Evolutionary conservation across 1,284 basidiomycete genomes (phyloP).

Genomic region (Thecaphora thlaspeos): DNA sequence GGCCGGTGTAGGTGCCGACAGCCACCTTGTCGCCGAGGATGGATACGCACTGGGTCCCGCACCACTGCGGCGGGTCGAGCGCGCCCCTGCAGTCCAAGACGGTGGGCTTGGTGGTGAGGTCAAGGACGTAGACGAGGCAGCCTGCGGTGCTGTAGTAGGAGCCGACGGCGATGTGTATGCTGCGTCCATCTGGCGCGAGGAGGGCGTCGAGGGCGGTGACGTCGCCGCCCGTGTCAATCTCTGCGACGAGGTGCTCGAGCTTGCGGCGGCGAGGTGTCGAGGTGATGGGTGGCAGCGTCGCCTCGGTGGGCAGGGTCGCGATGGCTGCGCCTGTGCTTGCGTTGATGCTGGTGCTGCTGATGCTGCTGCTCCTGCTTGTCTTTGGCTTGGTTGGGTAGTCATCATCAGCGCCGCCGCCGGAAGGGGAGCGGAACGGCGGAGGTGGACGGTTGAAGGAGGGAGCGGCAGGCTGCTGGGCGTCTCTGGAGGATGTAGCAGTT

Average conservation of each 20-base stretch:
- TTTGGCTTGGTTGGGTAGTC: neutral
- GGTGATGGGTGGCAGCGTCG: neutral
- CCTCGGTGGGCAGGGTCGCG: slow-evolving; percentile 1
- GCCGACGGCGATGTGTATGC: slow-evolving; percentile 15
- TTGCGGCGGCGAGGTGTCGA: slow-evolving; percentile 1
- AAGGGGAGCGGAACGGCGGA: neutral
- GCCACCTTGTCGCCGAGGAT: slow-evolving; percentile 12
- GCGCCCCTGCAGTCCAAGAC: slow-evolving; percentile 6
- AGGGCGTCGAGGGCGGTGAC: slow-evolving; percentile 20
- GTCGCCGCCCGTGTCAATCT: slow-evolving; percentile 28
- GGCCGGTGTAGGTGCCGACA: slow-evolving; percentile 19
- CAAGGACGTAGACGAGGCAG: slow-evolving; percentile 23
- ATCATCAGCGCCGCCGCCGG: neutral
- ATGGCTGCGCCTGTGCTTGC: slow-evolving; percentile 1
- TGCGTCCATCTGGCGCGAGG: slow-evolving; percentile 1
- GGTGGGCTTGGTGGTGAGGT: slow-evolving; percentile 7
- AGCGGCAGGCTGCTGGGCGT: neutral
- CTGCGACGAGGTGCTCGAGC: slow-evolving; percentile 15
- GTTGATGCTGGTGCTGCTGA: neutral
- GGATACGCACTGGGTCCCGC: slow-evolving; percentile 27
- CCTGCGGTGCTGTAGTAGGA: slow-evolving; percentile 19
- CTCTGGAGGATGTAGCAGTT: neutral
- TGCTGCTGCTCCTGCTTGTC: neutral
- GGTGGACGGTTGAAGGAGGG: too few species aligned
- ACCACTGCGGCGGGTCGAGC: slow-evolving; percentile 21